Evolutionary conservation across 768 basidiomycete genomes (phyloP).

Genomic region (Phaeotremella skinneri): DNA sequence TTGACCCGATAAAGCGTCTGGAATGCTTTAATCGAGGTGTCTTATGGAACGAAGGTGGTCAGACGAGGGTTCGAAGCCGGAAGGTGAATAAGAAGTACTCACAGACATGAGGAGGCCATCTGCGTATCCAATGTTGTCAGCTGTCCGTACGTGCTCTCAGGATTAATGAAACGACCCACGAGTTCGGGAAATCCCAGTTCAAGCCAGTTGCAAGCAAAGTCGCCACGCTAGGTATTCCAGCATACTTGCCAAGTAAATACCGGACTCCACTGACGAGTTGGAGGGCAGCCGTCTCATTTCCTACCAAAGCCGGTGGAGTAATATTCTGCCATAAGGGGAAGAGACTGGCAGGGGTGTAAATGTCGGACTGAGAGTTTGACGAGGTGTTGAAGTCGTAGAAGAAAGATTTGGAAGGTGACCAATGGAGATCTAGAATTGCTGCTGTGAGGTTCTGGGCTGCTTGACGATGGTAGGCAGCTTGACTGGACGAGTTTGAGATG

Average conservation of each 20-base stretch:
- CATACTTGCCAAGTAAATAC: constrained; percentile 61
- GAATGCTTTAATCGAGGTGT: constrained; percentile 75
- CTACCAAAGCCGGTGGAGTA: constrained; percentile 67
- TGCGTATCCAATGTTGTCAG: constrained; percentile 31
- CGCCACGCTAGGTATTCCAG: constrained; percentile 73
- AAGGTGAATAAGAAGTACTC: constrained; percentile 6
- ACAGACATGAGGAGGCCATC: constrained; percentile 35
- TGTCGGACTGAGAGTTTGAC: constrained; percentile 61
- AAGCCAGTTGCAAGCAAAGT: constrained; percentile 75
- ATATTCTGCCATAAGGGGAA: constrained; percentile 84
- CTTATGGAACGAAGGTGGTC: constrained; percentile 4
- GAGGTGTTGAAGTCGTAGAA: constrained; percentile 89
- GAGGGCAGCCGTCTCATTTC: constrained; percentile 63
- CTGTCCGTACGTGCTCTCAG: constrained; percentile 59
- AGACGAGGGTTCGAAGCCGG: not conserved
- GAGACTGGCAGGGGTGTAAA: constrained; percentile 66
- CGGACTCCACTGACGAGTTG: constrained; percentile 71
- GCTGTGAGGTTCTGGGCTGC: constrained; percentile 62
- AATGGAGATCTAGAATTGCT: constrained; percentile 80
- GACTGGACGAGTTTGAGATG: constrained; percentile 16
- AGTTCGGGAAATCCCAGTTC: constrained; percentile 80
- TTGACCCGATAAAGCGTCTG: constrained; percentile 70
- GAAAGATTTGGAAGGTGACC: constrained; percentile 63
- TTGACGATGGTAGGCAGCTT: constrained; percentile 57
- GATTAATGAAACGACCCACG: constrained; percentile 56